phyloP scores from a whole-genome alignment of 2,329 filamentous ascomycete species.

The Colletotrichum plurivorum region DNA sequence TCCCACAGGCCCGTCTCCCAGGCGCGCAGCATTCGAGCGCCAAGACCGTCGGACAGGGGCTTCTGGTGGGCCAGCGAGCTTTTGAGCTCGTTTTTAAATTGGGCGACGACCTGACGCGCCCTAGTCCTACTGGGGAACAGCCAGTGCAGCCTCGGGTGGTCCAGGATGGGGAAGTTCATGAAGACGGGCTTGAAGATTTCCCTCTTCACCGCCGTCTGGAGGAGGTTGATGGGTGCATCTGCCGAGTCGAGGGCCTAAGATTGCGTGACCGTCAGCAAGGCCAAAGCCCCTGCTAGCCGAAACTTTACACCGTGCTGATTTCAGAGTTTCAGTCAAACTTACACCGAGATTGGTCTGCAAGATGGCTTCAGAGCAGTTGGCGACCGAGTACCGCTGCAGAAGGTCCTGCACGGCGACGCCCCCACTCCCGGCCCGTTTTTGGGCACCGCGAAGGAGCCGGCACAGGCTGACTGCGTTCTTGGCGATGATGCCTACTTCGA shows the following conservation, averaged over 20 bases:
- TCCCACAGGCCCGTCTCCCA: constrained; percentile 41
- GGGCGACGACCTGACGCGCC: constrained; percentile 45
- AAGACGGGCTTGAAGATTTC: constrained; percentile 52
- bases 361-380: constrained; percentile 51
- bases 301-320: constrained; percentile 1
- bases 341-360: constrained; percentile 46
- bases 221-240: constrained; percentile 43
- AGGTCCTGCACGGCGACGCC: constrained; percentile 49
- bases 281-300: not conserved
- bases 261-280: constrained; percentile 13
- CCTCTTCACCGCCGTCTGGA: constrained; percentile 48
- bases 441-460: constrained; percentile 48
- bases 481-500: constrained; percentile 44
- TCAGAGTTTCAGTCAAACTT: constrained; percentile 20
- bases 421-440: constrained; percentile 42
- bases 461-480: constrained; percentile 45
- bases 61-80: constrained; percentile 32
- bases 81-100: constrained; percentile 47
- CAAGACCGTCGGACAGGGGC: constrained; percentile 36
- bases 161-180: constrained; percentile 52
- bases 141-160: constrained; percentile 40
- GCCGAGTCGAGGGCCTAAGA: constrained; percentile 44
- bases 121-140: constrained; percentile 46
- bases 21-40: constrained; percentile 44
- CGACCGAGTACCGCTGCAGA: constrained; percentile 54